Conservation (phyloP, 164 flowering plant genomes). For the Chimonanthus salicifolius region DNA sequence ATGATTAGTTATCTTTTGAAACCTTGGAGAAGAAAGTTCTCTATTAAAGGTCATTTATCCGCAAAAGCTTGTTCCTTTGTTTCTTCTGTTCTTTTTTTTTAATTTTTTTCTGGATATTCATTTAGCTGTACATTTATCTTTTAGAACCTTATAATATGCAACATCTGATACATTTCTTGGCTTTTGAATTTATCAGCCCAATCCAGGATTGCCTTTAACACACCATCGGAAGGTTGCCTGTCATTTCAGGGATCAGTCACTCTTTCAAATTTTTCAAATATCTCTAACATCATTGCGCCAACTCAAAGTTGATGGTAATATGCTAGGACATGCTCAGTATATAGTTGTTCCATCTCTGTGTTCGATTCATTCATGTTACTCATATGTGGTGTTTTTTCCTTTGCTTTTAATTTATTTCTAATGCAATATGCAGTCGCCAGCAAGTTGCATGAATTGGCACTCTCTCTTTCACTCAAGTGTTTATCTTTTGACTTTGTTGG, state of each 20-base stretch:
- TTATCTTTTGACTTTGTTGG: constrained; percentile 96
- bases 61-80: too few relatives aligned
- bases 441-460: constrained; percentile 76
- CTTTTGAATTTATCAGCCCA: constrained; percentile 41
- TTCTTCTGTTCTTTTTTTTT: too few relatives aligned
- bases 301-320: constrained; percentile 77
- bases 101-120: not conserved
- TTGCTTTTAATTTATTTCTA: constrained; percentile 5
- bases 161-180: constrained; percentile 7
- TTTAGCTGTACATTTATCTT: not conserved
- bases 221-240: constrained; percentile 90
- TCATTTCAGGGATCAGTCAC: constrained; percentile 82
- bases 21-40: too few relatives aligned
- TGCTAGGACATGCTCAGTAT: constrained; percentile 4
- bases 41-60: too few relatives aligned
- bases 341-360: too few relatives aligned
- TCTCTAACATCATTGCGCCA: constrained; percentile 71
- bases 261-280: constrained; percentile 83
- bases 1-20: too few relatives aligned
- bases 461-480: constrained; percentile 82
- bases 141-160: not conserved
- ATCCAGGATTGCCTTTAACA: constrained; percentile 82
- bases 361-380: not conserved
- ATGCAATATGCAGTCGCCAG: constrained; percentile 42
- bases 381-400: constrained; percentile 1